Evolutionary conservation across 345 rosid genomes (phyloP), one percentile per base, ranked within the genome.

Genomic region (Noccaea bulbosa): DNA sequence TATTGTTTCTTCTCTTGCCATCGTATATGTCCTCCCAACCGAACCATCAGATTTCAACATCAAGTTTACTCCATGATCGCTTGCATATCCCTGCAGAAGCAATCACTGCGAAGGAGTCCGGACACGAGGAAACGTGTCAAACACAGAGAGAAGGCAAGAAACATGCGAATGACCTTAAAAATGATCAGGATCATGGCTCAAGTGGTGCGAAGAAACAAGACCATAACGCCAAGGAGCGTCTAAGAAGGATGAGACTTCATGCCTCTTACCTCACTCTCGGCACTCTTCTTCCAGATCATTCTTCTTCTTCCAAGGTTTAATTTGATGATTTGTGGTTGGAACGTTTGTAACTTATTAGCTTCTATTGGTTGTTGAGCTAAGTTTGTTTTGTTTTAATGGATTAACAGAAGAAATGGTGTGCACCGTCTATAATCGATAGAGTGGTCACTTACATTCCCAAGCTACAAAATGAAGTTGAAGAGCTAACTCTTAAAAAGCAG

Each of bases 181-280:
- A 56, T 17, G 14, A 11, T 35, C 61, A 61, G 11, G 66, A 22
- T 51, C 30, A 33, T 62, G 75, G 55, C 5, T 63, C 71, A 48
- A 51, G 44, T 61, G 68, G 54, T 73, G 52, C 79, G 22, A 76
- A 69, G 79, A 76, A 62, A 69, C 65, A 62, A 47, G 63, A 76
- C 27, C 79, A 59, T 56, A 76, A 76, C 70, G 75, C 79, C 1
- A 76, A 22, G 11, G 79, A 76, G 54, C 75, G 79, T n/a, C 3
- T 76, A 39, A 76, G 79, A 27, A 55, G 79, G 67, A 33, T 76
- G 71, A 69, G 40, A 63, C 79, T 76, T 69, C 79, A 69, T 63
- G 75, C 79, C 39, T 69, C 71, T 40, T 76, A 76, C 14, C 75
- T 76, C 34, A 69, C 79, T 47, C 75, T 76, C 6, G 79, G 79